A percentile compares a stretch with the other conserved stretches of the same genome.
phyloP scores from a whole-genome alignment of 1,139 yeast species.

The Blastobotrys apis region DNA sequence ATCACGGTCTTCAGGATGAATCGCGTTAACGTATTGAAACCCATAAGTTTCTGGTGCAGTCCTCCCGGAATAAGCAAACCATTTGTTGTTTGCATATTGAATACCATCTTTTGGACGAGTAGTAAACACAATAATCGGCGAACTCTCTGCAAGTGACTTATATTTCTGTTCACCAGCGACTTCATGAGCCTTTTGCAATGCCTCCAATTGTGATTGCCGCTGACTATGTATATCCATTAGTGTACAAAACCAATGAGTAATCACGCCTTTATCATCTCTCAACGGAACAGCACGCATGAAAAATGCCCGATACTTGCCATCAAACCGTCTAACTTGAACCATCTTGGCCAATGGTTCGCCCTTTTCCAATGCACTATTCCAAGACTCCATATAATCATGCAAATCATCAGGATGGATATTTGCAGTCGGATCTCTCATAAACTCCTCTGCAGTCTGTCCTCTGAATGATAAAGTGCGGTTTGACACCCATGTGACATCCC shows the following conservation, averaged over 20 bases:
- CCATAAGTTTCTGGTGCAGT: conserved; percentile 30
- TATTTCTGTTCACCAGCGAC: conserved; percentile 36
- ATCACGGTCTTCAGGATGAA: conserved; percentile 33
- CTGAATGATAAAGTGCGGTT: conserved; percentile 34
- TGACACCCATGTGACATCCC: conserved; percentile 36
- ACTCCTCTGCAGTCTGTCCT: conserved; percentile 34
- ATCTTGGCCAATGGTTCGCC: conserved; percentile 33
- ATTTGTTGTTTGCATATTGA: conserved; percentile 34
- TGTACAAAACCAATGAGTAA: conserved; percentile 37
- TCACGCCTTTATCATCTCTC: conserved; percentile 33
- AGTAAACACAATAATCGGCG: conserved; percentile 36
- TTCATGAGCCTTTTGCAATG: conserved; percentile 31
- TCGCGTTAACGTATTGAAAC: conserved; percentile 30
- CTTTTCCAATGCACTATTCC: conserved; percentile 30
- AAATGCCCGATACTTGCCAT: conserved; percentile 33
- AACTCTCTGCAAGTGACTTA: conserved; percentile 34
- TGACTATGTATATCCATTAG: conserved; percentile 37
- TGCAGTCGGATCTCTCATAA: conserved; percentile 25
- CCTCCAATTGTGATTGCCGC: conserved; percentile 33
- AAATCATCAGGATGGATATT: conserved; percentile 35
- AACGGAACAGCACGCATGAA: conserved; percentile 35
- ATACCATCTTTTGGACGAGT: conserved; percentile 32
- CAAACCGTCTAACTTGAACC: conserved; percentile 34
- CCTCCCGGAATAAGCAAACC: conserved; percentile 35
- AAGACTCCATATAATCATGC: conserved; percentile 25